phyloP scores from a whole-genome alignment of 2,329 filamentous ascomycete genomes.

The Pseudocercospora fuligena region DNA sequence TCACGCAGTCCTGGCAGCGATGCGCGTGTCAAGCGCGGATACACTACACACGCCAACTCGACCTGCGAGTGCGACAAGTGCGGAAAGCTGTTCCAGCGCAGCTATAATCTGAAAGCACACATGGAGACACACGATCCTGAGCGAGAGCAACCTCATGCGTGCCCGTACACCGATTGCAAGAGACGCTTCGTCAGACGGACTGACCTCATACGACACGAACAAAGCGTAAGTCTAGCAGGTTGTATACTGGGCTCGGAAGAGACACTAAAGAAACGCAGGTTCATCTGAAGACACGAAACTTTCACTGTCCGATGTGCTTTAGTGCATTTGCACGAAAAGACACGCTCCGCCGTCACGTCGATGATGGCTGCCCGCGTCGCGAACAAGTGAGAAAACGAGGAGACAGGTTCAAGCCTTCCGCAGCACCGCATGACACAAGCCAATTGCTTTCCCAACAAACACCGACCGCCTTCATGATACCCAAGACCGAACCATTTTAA shows the following conservation, averaged over 20 bases:
- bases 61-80: constrained; percentile 76
- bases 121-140: constrained; percentile 81
- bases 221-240: constrained; percentile 52
- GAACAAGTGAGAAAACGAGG: constrained; percentile 34
- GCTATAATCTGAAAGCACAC: constrained; percentile 86
- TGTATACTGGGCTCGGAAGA: background rate
- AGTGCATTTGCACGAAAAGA: constrained; percentile 79
- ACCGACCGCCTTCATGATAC: background rate
- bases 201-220: constrained; percentile 66
- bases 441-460: background rate
- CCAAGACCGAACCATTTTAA: constrained; percentile 3
- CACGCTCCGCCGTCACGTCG: constrained; percentile 76
- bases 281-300: constrained; percentile 73
- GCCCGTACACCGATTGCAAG: constrained; percentile 66
- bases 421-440: background rate
- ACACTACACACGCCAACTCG: constrained; percentile 65
- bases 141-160: constrained; percentile 72
- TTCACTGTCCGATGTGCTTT: constrained; percentile 72
- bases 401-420: background rate
- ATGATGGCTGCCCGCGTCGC: constrained; percentile 75
- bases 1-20: constrained; percentile 14
- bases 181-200: constrained; percentile 83
- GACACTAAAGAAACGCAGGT: constrained; percentile 53
- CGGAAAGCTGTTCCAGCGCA: constrained; percentile 77
- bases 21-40: constrained; percentile 34